Base-by-base conservation (phyloP, 1,139 yeast species). In the Geotrichum klebahnii region DNA sequence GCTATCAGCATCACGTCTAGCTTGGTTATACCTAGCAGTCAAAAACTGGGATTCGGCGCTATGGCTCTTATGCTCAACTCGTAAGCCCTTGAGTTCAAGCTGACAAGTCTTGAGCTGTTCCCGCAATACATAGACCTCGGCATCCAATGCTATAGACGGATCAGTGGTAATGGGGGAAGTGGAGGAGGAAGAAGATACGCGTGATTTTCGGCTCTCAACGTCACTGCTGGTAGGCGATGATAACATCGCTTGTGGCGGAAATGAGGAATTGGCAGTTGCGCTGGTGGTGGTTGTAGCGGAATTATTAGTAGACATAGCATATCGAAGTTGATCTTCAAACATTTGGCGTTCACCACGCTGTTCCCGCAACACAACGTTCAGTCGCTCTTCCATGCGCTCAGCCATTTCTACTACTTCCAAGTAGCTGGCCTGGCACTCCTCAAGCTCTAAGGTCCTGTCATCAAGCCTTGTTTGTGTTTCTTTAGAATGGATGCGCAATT, bases 11-110 rank as follows among this genome's bases (percentile, higher is more conserved):
- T 60, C 62, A 10, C 48, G 50, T 22, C 59, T 48, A 16, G 59
- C 51, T 4, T 38, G 38, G 53, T 61, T 61, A 46, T 61, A 61
- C 45, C 57, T 57, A 26, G 56, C 35, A 1, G 62, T 61, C 31
- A 60, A 51, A 42, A 59, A 57, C 39, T 61, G 64, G 6, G 55
- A 41, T 37, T 61, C 64, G 8, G 56, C 41, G 22, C 48, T 29
- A 26, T 58, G 60, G 6, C 56, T 50, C 33, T 55, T 54, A 33
- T 58, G 62, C 46, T 57, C 63, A 6, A 50, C 51, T 19, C 63
- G 55, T 26, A 52, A 40, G 4, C 51, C 51, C 8, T 43, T 43
- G 10, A 48, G 33, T 31, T 48, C 44, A 5, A 31, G 29, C 31
- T 48, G 43, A 17, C 36, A 52, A 5, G 57, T 43, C 29, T 53